Evolutionary conservation across 1,284 basidiomycete species (phyloP).

Genomic region (Cryptococcus deneoformans): DNA sequence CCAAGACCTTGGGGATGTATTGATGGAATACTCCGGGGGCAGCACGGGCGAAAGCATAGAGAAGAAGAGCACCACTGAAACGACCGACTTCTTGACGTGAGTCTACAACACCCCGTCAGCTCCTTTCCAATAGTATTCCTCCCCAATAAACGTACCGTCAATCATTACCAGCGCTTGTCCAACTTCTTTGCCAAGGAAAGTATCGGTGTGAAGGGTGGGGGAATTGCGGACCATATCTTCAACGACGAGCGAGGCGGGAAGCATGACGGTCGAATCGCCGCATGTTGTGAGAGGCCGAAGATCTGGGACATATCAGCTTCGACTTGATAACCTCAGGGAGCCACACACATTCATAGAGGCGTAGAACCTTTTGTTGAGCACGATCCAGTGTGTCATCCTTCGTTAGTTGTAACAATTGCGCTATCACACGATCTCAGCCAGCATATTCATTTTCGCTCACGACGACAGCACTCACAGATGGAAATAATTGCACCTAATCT

Average conservation of each 20-base stretch:
- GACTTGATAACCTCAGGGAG: too few relatives aligned
- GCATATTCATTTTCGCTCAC: not conserved
- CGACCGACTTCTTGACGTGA: slow-evolving; percentile 46
- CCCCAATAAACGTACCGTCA: slow-evolving; percentile 28
- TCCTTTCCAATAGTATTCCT: not conserved
- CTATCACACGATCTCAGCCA: slow-evolving; percentile 11
- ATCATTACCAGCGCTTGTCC: slow-evolving; percentile 45
- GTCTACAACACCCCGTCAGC: slow-evolving; percentile 21
- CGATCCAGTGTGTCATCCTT: slow-evolving; percentile 47
- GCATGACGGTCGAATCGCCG: slow-evolving; percentile 48
- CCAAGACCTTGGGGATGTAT: slow-evolving; percentile 80
- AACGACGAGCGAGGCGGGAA: slow-evolving; percentile 41
- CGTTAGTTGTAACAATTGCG: slow-evolving; percentile 39
- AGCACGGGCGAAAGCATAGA: slow-evolving; percentile 86
- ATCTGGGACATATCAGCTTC: slow-evolving; percentile 20
- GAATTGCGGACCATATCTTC: slow-evolving; percentile 49
- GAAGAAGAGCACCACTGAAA: slow-evolving; percentile 59
- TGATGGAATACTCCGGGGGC: slow-evolving; percentile 82
- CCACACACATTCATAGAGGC: slow-evolving; percentile 46
- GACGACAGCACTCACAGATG: slow-evolving; percentile 42
- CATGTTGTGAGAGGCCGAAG: slow-evolving; percentile 45
- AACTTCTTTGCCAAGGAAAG: slow-evolving; percentile 48
- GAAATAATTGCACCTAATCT: slow-evolving; percentile 52
- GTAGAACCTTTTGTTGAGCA: slow-evolving; percentile 41
- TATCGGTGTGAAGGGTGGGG: slow-evolving; percentile 43